A percentile compares a stretch with the other conserved stretches of the same genome.
These are phyloP conservation scores for Brasilioporus rufonigricans DNA, from an alignment of 768 basidiomycete species.

Conservation along the genomic window DNA sequence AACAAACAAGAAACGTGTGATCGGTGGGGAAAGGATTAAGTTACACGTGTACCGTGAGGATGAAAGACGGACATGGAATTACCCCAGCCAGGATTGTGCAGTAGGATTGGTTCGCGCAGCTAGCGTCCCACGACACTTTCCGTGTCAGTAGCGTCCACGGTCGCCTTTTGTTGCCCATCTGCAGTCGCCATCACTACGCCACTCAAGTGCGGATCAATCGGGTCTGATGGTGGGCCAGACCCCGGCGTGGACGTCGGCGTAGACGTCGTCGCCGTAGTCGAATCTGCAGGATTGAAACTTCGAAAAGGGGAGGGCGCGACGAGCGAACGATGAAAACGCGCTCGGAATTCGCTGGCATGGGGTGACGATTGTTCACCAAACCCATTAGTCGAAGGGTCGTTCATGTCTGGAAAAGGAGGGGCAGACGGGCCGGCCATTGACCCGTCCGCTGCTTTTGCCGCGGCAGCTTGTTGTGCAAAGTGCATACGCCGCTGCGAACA, in stretches of 20 bases:
- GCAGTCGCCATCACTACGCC: constrained; percentile 22
- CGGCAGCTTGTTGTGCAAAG: constrained; percentile 39
- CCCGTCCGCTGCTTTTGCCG: constrained; percentile 30
- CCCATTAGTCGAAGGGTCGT: constrained; percentile 28
- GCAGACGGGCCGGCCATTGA: constrained; percentile 28
- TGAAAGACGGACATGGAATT: neutral
- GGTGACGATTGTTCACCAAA: constrained; percentile 32
- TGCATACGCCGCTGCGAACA: constrained; percentile 44
- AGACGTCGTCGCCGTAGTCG: constrained; percentile 31
- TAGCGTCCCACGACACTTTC: constrained; percentile 24
- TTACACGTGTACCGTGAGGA: constrained; percentile 13
- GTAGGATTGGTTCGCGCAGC: neutral
- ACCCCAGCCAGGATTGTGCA: too few relatives aligned
- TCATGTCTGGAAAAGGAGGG: constrained; percentile 32
- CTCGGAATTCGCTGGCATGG: constrained; percentile 55
- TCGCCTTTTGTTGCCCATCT: constrained; percentile 27
- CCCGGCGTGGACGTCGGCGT: constrained; percentile 35
- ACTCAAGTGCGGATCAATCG: constrained; percentile 33
- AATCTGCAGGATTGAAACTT: constrained; percentile 29
- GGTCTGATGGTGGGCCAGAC: constrained; percentile 32
- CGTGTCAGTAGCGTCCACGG: constrained; percentile 22
- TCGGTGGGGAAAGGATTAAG: constrained; percentile 2
- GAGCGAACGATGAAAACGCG: constrained; percentile 62
- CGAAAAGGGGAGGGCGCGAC: constrained; percentile 60
- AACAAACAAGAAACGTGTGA: neutral